Percentiles rank a stretch among this genome's conserved stretches.
Evolutionary conservation across 805 yeast genomes (phyloP).

Genomic region (Vanderwaltozyma tropicalis): DNA sequence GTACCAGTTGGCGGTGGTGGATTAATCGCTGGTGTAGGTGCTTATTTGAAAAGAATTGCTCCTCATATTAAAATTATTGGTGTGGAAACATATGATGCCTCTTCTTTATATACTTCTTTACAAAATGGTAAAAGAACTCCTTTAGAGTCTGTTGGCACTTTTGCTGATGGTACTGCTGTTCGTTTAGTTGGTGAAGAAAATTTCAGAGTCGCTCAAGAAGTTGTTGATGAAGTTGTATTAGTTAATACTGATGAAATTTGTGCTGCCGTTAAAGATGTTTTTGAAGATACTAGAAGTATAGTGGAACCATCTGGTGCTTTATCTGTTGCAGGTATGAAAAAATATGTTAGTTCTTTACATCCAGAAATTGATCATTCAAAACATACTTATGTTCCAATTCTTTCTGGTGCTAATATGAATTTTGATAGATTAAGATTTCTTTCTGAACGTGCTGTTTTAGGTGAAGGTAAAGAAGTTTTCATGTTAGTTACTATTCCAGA

Average conservation of each 20-base stretch:
- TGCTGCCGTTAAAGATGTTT: slow-evolving; percentile 95
- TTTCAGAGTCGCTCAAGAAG: slow-evolving; percentile 63
- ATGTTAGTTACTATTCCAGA: slow-evolving; percentile 87
- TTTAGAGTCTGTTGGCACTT: slow-evolving; percentile 75
- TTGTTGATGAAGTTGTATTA: slow-evolving; percentile 79
- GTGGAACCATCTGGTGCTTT: slow-evolving; percentile 97
- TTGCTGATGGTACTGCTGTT: slow-evolving; percentile 98
- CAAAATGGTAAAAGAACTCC: slow-evolving; percentile 42
- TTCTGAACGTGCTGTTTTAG: slow-evolving; percentile 94
- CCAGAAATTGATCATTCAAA: slow-evolving; percentile 62
- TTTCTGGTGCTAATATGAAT: slow-evolving; percentile 97
- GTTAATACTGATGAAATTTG: slow-evolving; percentile 89
- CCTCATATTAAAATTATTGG: slow-evolving; percentile 96
- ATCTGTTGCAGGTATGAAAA: slow-evolving; percentile 88
- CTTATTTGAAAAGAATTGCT: slow-evolving; percentile 86
- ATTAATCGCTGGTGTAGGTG: slow-evolving; percentile 77
- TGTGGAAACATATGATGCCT: slow-evolving; percentile 93
- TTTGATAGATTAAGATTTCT: slow-evolving; percentile 93
- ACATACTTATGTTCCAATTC: slow-evolving; percentile 69
- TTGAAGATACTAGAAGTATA: slow-evolving; percentile 88
- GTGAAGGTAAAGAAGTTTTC: slow-evolving; percentile 95
- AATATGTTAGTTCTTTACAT: slow-evolving; percentile 51
- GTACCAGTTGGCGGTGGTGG: slow-evolving; percentile 98
- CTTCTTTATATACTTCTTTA: slow-evolving; percentile 74
- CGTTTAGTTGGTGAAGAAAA: slow-evolving; percentile 83